phyloP scores from a whole-genome alignment of 352 stramenopile genomes.

The Globisporangium megalacanthum region DNA sequence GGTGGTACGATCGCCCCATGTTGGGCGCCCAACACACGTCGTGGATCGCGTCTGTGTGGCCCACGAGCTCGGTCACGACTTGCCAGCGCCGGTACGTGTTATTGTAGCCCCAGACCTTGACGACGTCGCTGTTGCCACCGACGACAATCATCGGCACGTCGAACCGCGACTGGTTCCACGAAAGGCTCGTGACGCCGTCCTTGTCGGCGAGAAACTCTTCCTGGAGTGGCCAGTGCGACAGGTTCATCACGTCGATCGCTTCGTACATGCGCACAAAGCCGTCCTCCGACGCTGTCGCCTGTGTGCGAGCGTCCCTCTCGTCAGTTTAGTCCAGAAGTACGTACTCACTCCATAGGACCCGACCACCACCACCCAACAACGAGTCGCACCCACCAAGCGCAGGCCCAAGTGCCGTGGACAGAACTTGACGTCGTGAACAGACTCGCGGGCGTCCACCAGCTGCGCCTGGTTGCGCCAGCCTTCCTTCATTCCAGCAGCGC shows the following conservation, averaged over 20 bases:
- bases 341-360: neutral
- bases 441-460: conserved; percentile 89
- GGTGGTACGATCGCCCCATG: conserved; percentile 91
- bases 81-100: conserved; percentile 85
- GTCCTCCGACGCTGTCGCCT: conserved; percentile 92
- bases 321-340: neutral
- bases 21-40: conserved; percentile 96
- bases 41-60: conserved; percentile 88
- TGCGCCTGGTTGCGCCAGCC: conserved; percentile 82
- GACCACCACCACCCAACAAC: neutral
- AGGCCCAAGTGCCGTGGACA: conserved; percentile 91
- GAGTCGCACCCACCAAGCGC: conserved; percentile 46
- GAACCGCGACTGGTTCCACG: conserved; percentile 93
- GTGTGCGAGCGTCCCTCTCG: conserved; percentile 5
- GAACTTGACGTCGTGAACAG: conserved; percentile 95
- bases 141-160: conserved; percentile 94
- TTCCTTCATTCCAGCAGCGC: conserved; percentile 30
- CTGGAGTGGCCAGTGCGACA: conserved; percentile 92
- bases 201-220: conserved; percentile 82
- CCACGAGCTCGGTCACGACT: conserved; percentile 72
- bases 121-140: conserved; percentile 84
- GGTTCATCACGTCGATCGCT: conserved; percentile 94
- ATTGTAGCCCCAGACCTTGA: conserved; percentile 91
- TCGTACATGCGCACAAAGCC: conserved; percentile 95
- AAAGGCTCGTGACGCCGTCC: conserved; percentile 88